Evolutionary conservation across 768 basidiomycete species (phyloP), one percentile per base, ranked within the genome.

Genomic region (Cyathus striatus): DNA sequence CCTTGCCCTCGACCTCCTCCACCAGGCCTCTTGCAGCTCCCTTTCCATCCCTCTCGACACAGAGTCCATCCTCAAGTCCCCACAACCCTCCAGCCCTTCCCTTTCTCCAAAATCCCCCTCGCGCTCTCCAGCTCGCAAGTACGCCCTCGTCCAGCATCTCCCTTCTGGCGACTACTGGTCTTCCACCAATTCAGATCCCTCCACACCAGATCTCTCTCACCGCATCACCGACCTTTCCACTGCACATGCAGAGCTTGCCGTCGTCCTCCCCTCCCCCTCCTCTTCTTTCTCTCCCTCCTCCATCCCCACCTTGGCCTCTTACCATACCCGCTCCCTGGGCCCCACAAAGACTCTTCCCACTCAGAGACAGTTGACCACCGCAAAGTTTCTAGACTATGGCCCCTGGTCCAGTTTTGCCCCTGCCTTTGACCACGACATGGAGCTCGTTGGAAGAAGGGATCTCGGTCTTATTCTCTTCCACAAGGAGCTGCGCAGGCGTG

Each of bases 141-240:
- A 83, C 61, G 88, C 90, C 3, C 76, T 92, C 36, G 72, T 90
- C 50, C 89, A 92, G 53, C 82, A 80, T 46, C 68, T 92, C 5
- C 86, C 90, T 1, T 74, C 70, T 1, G 87, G 81, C 27, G 82
- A 84, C 45, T 89, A 80, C 68, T 92, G 87, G 83, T 74, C 86
- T 13, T 88, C 89, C 21, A 73, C 83, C 42, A 75, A 71, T 54
- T 71, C 78, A 17, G 59, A 70, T 59, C 42, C 58, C 54, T 24
- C 56, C 42, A 45, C 66, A 23, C 64, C 70, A 41, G 62, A 64
- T 5, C 50, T 80, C 42, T 79, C 73, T 51, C 64, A 72, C 48
- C 47, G 57, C 25, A 38, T 25, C 41, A 52, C 81, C 77, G 65
- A 79, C 43, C 58, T 85, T 12, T 61, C 70, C 16, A 81, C 81